Evolutionary conservation across 2,329 filamentous ascomycete species (phyloP).

Genomic region (Bipolaris bicolor): DNA sequence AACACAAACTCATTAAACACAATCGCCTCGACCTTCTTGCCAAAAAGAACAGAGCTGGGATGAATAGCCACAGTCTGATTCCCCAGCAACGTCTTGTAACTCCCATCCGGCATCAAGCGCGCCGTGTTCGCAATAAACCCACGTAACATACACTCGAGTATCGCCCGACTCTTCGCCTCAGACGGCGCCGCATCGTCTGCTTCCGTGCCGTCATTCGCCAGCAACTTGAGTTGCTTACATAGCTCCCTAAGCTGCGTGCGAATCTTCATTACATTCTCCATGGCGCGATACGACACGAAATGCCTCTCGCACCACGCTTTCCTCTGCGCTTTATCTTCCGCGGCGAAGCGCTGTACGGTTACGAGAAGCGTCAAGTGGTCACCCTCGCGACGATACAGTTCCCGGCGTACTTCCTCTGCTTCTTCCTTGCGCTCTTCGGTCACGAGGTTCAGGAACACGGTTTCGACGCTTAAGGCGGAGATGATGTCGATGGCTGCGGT

Average conservation of each 20-base stretch:
- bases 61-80: conserved; percentile 69
- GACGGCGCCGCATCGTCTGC: conserved; percentile 29
- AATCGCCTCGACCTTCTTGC: conserved; percentile 64
- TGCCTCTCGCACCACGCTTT: conserved; percentile 66
- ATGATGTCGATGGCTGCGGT: conserved; percentile 86
- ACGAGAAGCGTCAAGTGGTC: conserved; percentile 69
- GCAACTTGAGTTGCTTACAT: conserved; percentile 57
- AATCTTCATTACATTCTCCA: conserved; percentile 70
- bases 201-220: conserved; percentile 28
- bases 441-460: conserved; percentile 65
- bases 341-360: conserved; percentile 65
- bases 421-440: conserved; percentile 67
- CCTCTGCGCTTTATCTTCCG: conserved; percentile 62
- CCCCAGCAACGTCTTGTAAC: conserved; percentile 65
- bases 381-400: conserved; percentile 65
- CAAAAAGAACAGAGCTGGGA: conserved; percentile 65
- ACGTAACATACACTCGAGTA: conserved; percentile 63
- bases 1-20: conserved; percentile 71
- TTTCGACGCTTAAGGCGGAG: conserved; percentile 68
- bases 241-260: conserved; percentile 66
- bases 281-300: conserved; percentile 66
- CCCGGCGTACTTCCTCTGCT: conserved; percentile 61
- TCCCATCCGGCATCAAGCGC: conserved; percentile 64
- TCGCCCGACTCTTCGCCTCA: conserved; percentile 55
- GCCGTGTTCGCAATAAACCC: conserved; percentile 68